A percentile compares a stretch with the other conserved stretches of the same genome.
These are phyloP conservation scores for Friedmanniomyces simplex DNA, from an alignment of 495 filamentous ascomycete genomes.

Conservation along the genomic window DNA sequence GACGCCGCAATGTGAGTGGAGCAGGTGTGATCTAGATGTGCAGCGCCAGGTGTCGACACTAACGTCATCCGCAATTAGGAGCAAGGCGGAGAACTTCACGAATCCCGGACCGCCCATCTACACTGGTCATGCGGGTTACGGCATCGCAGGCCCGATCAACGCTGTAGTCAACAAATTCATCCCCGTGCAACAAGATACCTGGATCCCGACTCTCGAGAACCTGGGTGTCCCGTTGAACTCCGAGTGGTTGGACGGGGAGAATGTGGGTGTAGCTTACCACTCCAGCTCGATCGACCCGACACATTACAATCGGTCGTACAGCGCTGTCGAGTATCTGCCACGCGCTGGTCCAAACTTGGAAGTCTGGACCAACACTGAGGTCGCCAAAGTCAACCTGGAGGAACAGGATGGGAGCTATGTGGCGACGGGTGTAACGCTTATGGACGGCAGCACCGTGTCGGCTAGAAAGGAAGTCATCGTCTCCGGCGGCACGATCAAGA, in stretches of 20 bases:
- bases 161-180: constrained; percentile 11
- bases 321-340: constrained; percentile 9
- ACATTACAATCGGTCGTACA: constrained; percentile 18
- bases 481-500: constrained; percentile 25
- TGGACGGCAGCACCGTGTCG: constrained; percentile 19
- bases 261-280: constrained; percentile 4
- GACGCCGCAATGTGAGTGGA: constrained; percentile 5
- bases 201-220: constrained; percentile 13
- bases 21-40: neutral
- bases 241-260: constrained; percentile 10
- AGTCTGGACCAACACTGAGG: constrained; percentile 9
- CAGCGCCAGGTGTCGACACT: neutral
- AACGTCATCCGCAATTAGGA: neutral
- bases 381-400: constrained; percentile 14
- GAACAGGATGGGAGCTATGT: neutral
- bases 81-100: constrained; percentile 16
- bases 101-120: neutral
- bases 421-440: constrained; percentile 14
- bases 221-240: constrained; percentile 7
- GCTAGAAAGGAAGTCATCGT: constrained; percentile 30
- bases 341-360: constrained; percentile 9
- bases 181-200: constrained; percentile 11
- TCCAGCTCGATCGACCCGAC: constrained; percentile 9
- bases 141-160: constrained; percentile 10
- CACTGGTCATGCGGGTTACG: neutral